Evolutionary conservation across 2,329 filamentous ascomycete genomes (phyloP).

Genomic region (Metarhizium brunneum): DNA sequence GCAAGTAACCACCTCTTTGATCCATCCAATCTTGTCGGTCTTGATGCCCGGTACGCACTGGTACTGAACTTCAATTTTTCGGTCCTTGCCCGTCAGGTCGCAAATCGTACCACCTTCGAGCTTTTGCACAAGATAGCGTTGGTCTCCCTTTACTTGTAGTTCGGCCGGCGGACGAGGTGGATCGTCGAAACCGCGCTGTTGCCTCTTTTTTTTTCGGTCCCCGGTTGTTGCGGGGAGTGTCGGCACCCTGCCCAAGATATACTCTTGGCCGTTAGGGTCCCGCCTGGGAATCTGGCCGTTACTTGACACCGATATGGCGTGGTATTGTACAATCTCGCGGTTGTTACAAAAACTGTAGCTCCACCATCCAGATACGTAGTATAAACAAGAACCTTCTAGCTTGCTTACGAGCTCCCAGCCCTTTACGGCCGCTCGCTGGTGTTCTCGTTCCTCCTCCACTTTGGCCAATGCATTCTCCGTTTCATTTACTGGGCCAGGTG

Average conservation of each 20-base stretch:
- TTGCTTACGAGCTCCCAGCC: constrained; percentile 73
- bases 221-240: constrained; percentile 20
- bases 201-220: constrained; percentile 7
- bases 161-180: constrained; percentile 40
- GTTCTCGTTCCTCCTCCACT: constrained; percentile 71
- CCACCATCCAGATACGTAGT: constrained; percentile 83
- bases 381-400: constrained; percentile 77
- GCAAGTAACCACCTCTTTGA: constrained; percentile 87
- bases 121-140: constrained; percentile 76
- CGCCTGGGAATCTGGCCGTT: constrained; percentile 66
- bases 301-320: constrained; percentile 61
- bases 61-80: constrained; percentile 76
- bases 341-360: constrained; percentile 93
- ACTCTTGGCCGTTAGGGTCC: constrained; percentile 68
- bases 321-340: constrained; percentile 80
- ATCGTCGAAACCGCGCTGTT: constrained; percentile 12
- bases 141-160: constrained; percentile 73
- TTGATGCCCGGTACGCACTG: constrained; percentile 68
- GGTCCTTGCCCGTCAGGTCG: constrained; percentile 72
- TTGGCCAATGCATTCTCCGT: constrained; percentile 58
- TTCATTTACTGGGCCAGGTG: constrained; percentile 47
- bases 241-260: constrained; percentile 57
- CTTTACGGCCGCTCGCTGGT: constrained; percentile 63
- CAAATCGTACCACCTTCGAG: constrained; percentile 73
- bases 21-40: constrained; percentile 74